These are phyloP conservation scores for Taphrina populina DNA, from an alignment of 1,139 yeast species.

Conservation along the genomic window DNA sequence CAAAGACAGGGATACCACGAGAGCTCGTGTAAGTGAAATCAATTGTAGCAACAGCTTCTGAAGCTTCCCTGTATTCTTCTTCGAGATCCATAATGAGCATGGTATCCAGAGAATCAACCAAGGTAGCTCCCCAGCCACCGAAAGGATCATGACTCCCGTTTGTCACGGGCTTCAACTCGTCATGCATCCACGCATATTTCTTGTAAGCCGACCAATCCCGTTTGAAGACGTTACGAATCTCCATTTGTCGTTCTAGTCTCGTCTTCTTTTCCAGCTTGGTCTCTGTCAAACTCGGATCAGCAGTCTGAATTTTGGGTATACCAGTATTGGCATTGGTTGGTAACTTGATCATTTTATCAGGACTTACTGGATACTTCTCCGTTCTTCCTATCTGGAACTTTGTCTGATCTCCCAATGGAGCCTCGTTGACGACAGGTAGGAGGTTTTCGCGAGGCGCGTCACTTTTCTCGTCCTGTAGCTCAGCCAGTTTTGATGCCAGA, in stretches of 20 bases:
- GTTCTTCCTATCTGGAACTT: conserved; percentile 13
- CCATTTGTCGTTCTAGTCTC: conserved; percentile 47
- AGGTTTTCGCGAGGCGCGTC: conserved; percentile 2
- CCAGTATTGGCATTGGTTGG: background rate
- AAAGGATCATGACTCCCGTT: conserved; percentile 65
- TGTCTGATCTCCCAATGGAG: background rate
- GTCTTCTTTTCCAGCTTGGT: conserved; percentile 42
- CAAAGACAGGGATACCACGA: conserved; percentile 69
- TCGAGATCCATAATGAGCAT: conserved; percentile 74
- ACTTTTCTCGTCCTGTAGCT: background rate
- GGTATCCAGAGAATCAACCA: conserved; percentile 86
- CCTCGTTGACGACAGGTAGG: background rate
- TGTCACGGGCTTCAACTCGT: conserved; percentile 62
- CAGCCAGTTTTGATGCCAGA: background rate
- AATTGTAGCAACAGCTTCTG: conserved; percentile 73
- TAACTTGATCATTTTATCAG: background rate
- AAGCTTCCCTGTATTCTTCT: conserved; percentile 64
- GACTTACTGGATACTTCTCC: conserved; percentile 24
- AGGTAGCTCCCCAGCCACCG: conserved; percentile 91
- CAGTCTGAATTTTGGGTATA: conserved; percentile 23
- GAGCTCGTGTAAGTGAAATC: conserved; percentile 52
- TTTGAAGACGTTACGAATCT: conserved; percentile 55
- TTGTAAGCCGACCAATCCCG: conserved; percentile 75
- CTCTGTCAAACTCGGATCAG: conserved; percentile 39
- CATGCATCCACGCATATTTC: conserved; percentile 79